Conservation (phyloP, 129 eudicot genomes). For the Helianthus tuberosus region DNA sequence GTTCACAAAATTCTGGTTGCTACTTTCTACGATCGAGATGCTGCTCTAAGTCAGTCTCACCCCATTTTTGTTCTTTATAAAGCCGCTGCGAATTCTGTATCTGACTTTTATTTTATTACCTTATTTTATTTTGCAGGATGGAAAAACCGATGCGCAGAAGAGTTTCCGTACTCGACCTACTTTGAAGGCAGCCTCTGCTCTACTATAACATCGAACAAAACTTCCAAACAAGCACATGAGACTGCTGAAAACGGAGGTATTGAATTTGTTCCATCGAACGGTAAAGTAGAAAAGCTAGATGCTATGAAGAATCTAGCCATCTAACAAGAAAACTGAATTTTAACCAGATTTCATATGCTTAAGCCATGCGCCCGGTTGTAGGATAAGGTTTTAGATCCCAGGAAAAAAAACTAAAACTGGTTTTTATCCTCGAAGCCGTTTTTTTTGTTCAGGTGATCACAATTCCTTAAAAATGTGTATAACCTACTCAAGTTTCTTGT, state of each 20-base stretch:
- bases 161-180: slow-evolving; percentile 80
- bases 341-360: slow-evolving; percentile 16
- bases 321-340: slow-evolving; percentile 19
- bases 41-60: slow-evolving; percentile 70
- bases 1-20: slow-evolving; percentile 69
- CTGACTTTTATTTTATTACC: background rate
- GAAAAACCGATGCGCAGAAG: slow-evolving; percentile 77
- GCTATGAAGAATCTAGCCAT: slow-evolving; percentile 69
- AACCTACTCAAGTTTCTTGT: slow-evolving; percentile 28
- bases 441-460: slow-evolving; percentile 27
- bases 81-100: background rate
- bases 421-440: slow-evolving; percentile 6
- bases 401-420: slow-evolving; percentile 13
- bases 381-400: slow-evolving; percentile 25
- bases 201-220: slow-evolving; percentile 4
- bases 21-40: slow-evolving; percentile 60
- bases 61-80: background rate
- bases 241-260: slow-evolving; percentile 56
- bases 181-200: slow-evolving; percentile 79
- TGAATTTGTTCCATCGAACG: slow-evolving; percentile 50
- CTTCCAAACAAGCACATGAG: slow-evolving; percentile 28
- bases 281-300: slow-evolving; percentile 61
- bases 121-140: slow-evolving; percentile 59
- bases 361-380: slow-evolving; percentile 26
- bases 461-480: slow-evolving; percentile 56